Evolutionary conservation across 306 rosid species (phyloP), one percentile per base, ranked within the genome.

Genomic region (Cajanus cajan): DNA sequence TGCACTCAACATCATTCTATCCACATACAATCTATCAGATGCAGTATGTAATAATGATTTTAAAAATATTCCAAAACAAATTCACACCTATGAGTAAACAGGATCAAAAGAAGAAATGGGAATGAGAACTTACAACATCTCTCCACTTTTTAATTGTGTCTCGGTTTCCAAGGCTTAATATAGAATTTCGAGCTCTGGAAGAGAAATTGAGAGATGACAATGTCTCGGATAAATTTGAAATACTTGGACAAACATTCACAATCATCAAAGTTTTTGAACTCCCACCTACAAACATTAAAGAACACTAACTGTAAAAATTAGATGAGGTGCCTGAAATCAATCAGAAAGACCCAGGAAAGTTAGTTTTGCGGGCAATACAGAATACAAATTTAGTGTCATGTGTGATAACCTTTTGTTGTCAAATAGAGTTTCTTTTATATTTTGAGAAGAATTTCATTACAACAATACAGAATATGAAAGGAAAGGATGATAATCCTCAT

Each of bases 121-220:
- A 81, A 61, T 18, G 41, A 48, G 40, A 76, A 89, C 96, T 88
- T 83, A 94, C 97, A 68, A 90, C 80, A 84, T 92, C 98, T 92
- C 92, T 90, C 98, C 97, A 94, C 82, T 94, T 94, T 79, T 94
- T 94, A 52, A 92, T 89, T 44, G 97, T 90, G 83, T 94, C 98
- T 74, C 97, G 92, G 82, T 89, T 94, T 81, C 98, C 98, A 78
- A 94, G 95, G 88, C 95, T 92, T 69, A 94, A 85, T 36, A 86
- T 90, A 74, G 98, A 88, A 89, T 87, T 92, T 83, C 93, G 89
- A 82, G 98, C 93, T 88, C 95, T 92, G 18, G 97, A 84, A 62
- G 96, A 86, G 82, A 90, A 94, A 85, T 83, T 94, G 73, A 94
- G 94, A 71, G 97, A 84, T 39, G 78, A 86, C 74, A 92, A 73